Evolutionary conservation across 2,329 filamentous ascomycete species (phyloP), one percentile per base, ranked within the genome.

Genomic region (Penicillium sclerotiorum): DNA sequence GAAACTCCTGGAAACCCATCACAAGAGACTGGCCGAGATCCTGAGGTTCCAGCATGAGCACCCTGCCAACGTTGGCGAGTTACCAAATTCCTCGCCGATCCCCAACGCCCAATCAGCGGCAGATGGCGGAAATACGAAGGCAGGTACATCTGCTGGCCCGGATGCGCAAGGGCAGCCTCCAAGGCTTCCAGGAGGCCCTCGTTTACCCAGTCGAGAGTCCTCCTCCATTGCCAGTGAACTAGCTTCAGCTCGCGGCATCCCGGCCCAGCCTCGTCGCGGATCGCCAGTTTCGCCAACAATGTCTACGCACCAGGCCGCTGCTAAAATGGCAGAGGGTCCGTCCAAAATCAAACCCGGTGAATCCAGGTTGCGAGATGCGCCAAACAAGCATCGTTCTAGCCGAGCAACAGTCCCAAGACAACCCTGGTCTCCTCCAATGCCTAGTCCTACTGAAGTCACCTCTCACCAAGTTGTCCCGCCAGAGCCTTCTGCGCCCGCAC

Each of bases 181-280:
- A 50, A 74, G 59, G 52, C 68, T 76, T 23, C 58, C 69, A 2
- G 53, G 66, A 52, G 49, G 69, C 8, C 68, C 72, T 56, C 74
- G 80, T 48, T 60, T 75, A 66, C 83, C 68, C 2, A 77, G 83
- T 21, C 84, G 90, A 49, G 87, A 92, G 50, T 84, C 86, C 2
- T 90, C 90, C 1, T 95, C 90, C 1, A 95, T 96, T 53, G 90
- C 90, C 21, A 95, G 84, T 72, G 95, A 95, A 63, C 75, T 96
- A 36, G 91, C 91, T 12, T 90, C 90, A 12, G 90, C 90, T 25
- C 81, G 91, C 56, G 91, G 91, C 15, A 95, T 95, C 35, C 80
- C 79, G 2, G 69, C 76, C 3, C 73, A 75, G 28, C 72, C 73
- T 45, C 73, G 73, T 51, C 80, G 86, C 53, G 80, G 84, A 20